Evolutionary conservation across 148 eudicot genomes (phyloP).

Genomic region (Talinum fruticosum): DNA sequence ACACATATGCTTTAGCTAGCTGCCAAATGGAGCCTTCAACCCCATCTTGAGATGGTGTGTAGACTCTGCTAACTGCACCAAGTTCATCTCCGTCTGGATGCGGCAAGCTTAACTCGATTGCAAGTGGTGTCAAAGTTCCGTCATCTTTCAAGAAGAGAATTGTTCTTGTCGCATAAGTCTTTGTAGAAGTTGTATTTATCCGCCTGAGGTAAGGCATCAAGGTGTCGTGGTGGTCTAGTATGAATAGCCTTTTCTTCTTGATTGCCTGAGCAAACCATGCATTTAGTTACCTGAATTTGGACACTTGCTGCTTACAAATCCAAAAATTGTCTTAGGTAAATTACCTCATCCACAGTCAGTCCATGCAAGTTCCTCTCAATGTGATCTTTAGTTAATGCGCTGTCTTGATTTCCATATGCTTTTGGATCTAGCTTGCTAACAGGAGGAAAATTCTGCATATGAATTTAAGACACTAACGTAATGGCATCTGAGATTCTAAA

Average conservation of each 20-base stretch:
- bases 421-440: conserved; percentile 58
- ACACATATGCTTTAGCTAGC: conserved; percentile 86
- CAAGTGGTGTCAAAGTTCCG: conserved; percentile 67
- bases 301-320: not conserved
- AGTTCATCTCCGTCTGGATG: conserved; percentile 48
- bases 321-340: not conserved
- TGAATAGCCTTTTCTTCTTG: conserved; percentile 47
- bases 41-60: conserved; percentile 55
- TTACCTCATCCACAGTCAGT: conserved; percentile 53
- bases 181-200: conserved; percentile 55
- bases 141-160: conserved; percentile 60
- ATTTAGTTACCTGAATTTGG: not conserved
- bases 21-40: conserved; percentile 57
- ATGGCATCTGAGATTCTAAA: not conserved
- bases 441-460: conserved; percentile 50
- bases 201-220: conserved; percentile 62
- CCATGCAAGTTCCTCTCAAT: conserved; percentile 53
- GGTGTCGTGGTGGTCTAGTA: conserved; percentile 67
- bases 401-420: conserved; percentile 58
- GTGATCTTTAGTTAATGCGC: conserved; percentile 50
- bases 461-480: not conserved
- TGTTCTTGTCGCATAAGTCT: conserved; percentile 71
- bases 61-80: conserved; percentile 53
- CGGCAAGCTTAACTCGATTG: conserved; percentile 67
- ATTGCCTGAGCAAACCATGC: conserved; percentile 41